phyloP scores from a whole-genome alignment of 768 basidiomycete species.

The Phlebiopsis gigantea region DNA sequence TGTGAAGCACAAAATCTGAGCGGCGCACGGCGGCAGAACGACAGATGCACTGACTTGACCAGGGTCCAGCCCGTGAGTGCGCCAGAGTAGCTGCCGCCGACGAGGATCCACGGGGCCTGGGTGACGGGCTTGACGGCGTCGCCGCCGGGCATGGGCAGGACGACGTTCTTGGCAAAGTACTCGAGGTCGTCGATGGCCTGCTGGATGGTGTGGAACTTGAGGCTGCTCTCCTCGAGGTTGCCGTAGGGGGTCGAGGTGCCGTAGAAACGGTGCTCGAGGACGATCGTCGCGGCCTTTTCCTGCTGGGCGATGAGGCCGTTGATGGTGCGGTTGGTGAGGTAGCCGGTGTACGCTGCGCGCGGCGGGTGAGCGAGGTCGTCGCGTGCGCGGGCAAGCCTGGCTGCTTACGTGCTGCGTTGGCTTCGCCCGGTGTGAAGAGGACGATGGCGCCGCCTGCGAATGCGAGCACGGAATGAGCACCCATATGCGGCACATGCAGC shows the following conservation, averaged over 20 bases:
- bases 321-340: conserved; percentile 60
- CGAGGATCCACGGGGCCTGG: conserved; percentile 35
- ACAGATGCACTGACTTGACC: conserved; percentile 45
- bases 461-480: background rate
- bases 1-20: conserved; percentile 18
- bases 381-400: background rate
- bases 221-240: conserved; percentile 52
- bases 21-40: background rate
- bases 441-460: conserved; percentile 51
- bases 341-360: conserved; percentile 31
- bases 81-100: conserved; percentile 41
- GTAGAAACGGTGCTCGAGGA: conserved; percentile 72
- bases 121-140: conserved; percentile 51
- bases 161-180: conserved; percentile 62
- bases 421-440: conserved; percentile 63
- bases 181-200: conserved; percentile 72
- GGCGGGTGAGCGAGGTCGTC: background rate
- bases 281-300: conserved; percentile 54
- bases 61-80: conserved; percentile 58
- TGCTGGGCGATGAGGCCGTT: conserved; percentile 56
- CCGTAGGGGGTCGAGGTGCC: conserved; percentile 68
- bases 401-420: conserved; percentile 42
- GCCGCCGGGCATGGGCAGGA: conserved; percentile 64
- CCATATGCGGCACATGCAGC: background rate
- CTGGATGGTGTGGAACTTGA: conserved; percentile 59